Evolutionary conservation across 179 eudicot species (phyloP), one percentile per base, ranked within the genome.

Genomic region (Amaranthus tricolor): DNA sequence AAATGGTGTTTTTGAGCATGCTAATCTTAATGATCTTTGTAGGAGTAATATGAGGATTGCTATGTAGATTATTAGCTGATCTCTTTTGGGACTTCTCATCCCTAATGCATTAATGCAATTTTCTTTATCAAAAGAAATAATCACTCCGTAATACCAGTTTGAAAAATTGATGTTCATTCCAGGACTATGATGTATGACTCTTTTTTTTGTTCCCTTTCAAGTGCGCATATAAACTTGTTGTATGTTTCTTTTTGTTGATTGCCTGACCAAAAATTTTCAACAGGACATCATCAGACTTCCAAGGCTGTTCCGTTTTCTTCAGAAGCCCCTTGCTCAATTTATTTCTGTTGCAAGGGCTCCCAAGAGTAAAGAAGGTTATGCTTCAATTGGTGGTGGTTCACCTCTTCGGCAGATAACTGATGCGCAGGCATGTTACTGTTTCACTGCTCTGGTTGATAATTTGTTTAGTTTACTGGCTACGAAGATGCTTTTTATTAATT

Each of bases 351-450:
- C 82, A 69, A 88, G 99, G 84, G 95, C 99, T 80, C 97, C 99
- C 6, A 96, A 96, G 85, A 96, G 99, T 85, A 96, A 86, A 84
- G 99, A 96, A 88, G 99, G 98, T 45, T 96, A 96, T 85, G 99
- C 99, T 79, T 91, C 99, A 62, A 96, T 96, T 80, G 99, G 99
- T 66, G 99, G 99, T 77, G 99, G 99, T 56, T 96, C 99, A 79
- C 99, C 99, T 69, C 96, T 96, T 82, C 90, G 99, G 69, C 80
- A 81, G 76, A 96, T 93, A 70, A 96, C 99, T 62, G 99, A 93
- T 88, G 96, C 85, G 59, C 99, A 96, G 99, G 99, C 82, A 84
- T 78, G 92, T 70, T 54, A 62, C n/a, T 74, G 31, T 48, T 77
- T 68, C 53, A 5, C 52, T 50, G 7, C 73, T 68, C 49, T 62